Base-by-base conservation (phyloP, 1,284 basidiomycete genomes). In the Moesziomyces antarcticus region DNA sequence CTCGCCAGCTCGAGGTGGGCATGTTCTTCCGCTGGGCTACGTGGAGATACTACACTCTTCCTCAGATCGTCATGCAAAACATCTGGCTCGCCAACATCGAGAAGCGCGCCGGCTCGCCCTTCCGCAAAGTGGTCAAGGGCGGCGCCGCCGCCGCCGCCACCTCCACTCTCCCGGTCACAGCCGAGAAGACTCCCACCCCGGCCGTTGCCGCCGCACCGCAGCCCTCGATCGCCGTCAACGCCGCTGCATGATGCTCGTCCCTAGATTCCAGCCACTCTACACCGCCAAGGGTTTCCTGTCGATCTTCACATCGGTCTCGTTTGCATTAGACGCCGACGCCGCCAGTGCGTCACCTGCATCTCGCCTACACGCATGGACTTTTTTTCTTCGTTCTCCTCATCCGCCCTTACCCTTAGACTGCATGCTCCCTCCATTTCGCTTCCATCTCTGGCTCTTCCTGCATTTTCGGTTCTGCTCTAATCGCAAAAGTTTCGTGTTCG, bases 11-110 rank as follows among this genome's bases (percentile, higher is more conserved):
- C n/a, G 67, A 80, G 47, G 79, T 81, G 8, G 78, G 78, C 44
- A 50, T 79, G 58, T 80, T 81, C 58, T 81, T 81, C 78, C 72
- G 78, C 21, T 81, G 79, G 79, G 68, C 78, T 21, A 73, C 71
- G 1, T 80, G 75, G 76, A 58, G 74, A 20, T 81, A 81, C 56
- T 81, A 70, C 33, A 61, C 62, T n/a, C 45, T 79, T 37, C 74
- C 76, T 4, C 77, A 79, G 48, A 78, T 73, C 43, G 62, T 80
- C 24, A 33, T 78, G 35, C 78, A 80, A 60, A 68, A 46, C 30
- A 48, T 61, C 42, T 78, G 76, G 79, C n/a, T 71, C 41, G 53
- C 70, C 37, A 66, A 80, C 43, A 62, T 80, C 44, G 78, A 78
- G 56, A 72, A 65, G 54, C 71, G 78, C 7, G 78, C 79, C 8